These are phyloP conservation scores for Phytophthora sp. DNA, from an alignment of 352 stramenopile genomes.

Conservation along the genomic window DNA sequence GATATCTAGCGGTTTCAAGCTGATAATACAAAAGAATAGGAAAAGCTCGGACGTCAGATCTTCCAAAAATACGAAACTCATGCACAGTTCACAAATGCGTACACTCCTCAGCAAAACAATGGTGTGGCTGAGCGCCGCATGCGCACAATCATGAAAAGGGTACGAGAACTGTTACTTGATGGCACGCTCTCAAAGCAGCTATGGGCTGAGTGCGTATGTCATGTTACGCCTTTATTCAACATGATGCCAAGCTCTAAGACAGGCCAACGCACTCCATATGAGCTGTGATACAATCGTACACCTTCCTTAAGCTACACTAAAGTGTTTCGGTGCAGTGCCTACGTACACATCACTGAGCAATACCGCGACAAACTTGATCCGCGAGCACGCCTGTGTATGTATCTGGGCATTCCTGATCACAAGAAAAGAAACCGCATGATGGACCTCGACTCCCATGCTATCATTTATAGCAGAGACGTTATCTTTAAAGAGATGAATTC, in stretches of 20 bases:
- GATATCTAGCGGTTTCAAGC: background rate
- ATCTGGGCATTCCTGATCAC: background rate
- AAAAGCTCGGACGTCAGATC: conserved; percentile 2
- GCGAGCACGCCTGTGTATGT: conserved; percentile 4
- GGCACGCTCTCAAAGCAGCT: background rate
- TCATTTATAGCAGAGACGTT: conserved; percentile 7
- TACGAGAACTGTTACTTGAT: background rate
- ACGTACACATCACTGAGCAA: conserved; percentile 3
- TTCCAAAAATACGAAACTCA: conserved; percentile 1
- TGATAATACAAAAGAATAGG: conserved; percentile 3
- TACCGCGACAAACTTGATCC: conserved; percentile 9
- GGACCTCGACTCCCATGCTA: conserved; percentile 1
- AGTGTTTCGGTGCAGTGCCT: conserved; percentile 6
- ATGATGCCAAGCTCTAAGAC: conserved; percentile 5
- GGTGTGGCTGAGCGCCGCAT: conserved; percentile 3
- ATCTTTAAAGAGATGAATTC: conserved; percentile 9
- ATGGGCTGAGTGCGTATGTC: conserved; percentile 1
- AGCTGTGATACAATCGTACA: conserved; percentile 11
- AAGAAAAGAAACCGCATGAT: conserved; percentile 7
- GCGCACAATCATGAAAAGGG: conserved; percentile 4
- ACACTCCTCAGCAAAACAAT: conserved; percentile 13
- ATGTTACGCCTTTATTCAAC: conserved; percentile 13
- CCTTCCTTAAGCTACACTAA: conserved; percentile 5
- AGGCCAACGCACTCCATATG: background rate
- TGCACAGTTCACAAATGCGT: conserved; percentile 11